Evolutionary conservation across 139 green algal species (phyloP), one percentile per base, ranked within the genome.

Genomic region (Closterium sp.): DNA sequence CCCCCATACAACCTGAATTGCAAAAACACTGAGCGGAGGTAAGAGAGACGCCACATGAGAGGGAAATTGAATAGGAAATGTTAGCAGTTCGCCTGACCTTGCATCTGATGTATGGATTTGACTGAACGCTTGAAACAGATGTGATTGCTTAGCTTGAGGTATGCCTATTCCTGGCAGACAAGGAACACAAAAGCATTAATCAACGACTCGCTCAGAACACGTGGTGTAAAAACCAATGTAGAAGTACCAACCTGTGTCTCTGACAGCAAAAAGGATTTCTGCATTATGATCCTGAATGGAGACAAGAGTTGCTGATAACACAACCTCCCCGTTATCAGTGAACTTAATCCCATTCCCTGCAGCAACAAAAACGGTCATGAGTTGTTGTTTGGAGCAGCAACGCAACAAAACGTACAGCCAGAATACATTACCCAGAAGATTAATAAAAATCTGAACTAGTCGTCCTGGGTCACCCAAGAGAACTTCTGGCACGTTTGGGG

Each of bases 161-260:
- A 93, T 93, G 30, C 90, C 90, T n/a, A 93, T 93, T n/a, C 90
- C 90, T 92, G 90, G n/a, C n/a, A n/a, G n/a, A n/a, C n/a, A n/a
- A n/a, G n/a, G n/a, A n/a, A n/a, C n/a, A n/a, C n/a, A n/a, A n/a
- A n/a, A n/a, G n/a, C n/a, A n/a, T n/a, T n/a, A n/a, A n/a, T n/a
- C n/a, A n/a, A n/a, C n/a, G n/a, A n/a, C n/a, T n/a, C n/a, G n/a
- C n/a, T n/a, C n/a, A n/a, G n/a, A n/a, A n/a, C n/a, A n/a, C n/a
- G n/a, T n/a, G n/a, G n/a, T n/a, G n/a, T n/a, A 4, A 19, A 76
- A 16, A 76, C 25, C n/a, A n/a, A 28, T 28, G 4, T 2, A 2
- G 9, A 76, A 2, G 5, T 28, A 76, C 55, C 0, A 28, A 76
- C 55, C 55, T 76, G 55, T 76, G 55, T 76, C 55, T 76, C 25